Evolutionary conservation across 2,329 filamentous ascomycete genomes (phyloP), one percentile per base, ranked within the genome.

Genomic region (Fusarium stilboides): DNA sequence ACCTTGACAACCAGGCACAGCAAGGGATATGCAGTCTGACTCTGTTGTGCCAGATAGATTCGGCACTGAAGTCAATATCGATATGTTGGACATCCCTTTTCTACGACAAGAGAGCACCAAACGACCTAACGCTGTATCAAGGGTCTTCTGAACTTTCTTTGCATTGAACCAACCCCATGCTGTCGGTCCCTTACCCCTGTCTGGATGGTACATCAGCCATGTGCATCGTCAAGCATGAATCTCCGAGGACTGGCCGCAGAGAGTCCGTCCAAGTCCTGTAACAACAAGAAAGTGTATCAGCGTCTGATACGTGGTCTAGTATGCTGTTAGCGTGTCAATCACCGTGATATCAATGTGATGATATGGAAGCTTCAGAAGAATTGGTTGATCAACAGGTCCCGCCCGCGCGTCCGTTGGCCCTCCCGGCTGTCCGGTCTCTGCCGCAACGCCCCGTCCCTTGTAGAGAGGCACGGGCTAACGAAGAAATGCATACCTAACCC

Each of bases 231-330:
- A 24, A 49, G 42, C 49, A 58, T 54, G 62, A 68, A 64, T 47
- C 62, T 55, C 68, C 68, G 68, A 70, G 37, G 63, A 40, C 68
- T 55, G 57, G 54, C 67, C 67, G 68, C 31, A 58, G 49, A 68
- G 47, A 57, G 44, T 19, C 59, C 58, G 60, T n/a, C 34, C 17
- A 44, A 33, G 22, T 51, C 51, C 47, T 43, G n/a, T 9, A 39
- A 45, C 50, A 51, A 51, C 53, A 56, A 39, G 53, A 46, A 31
- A 57, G 42, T 33, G 28, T 47, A 44, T 34, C 39, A 51, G 26
- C 34, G 59, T 40, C 37, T 57, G 37, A 47, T 37, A 19, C 52
- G 28, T 46, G 22, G 22, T 34, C 31, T 34, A 20, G 24, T 56
- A 34, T 24, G 14, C 9, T n/a, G 36, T 28, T 26, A 60, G 26